These are phyloP conservation scores for Talaromyces pinophilus DNA, from an alignment of 2,329 filamentous ascomycete species.

Conservation along the genomic window DNA sequence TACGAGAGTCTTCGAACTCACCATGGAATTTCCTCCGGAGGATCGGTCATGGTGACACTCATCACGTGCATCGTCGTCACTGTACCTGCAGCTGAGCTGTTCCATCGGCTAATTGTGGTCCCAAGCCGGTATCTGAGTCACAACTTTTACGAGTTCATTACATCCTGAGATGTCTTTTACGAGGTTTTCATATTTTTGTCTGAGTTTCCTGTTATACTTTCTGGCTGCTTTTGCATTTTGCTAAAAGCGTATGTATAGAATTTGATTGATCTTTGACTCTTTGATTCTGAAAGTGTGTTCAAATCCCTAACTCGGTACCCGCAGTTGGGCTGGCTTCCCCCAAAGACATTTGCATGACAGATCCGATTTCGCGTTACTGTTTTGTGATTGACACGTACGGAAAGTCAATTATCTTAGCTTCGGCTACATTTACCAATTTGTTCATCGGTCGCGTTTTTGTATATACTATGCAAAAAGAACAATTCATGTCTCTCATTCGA, in stretches of 20 bases:
- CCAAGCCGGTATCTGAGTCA: constrained; percentile 21
- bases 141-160: constrained; percentile 22
- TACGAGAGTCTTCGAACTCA: constrained; percentile 2
- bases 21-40: constrained; percentile 4
- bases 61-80: constrained; percentile 19
- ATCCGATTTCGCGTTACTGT: not conserved
- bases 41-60: constrained; percentile 21
- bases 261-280: not conserved
- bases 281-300: not conserved
- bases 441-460: not conserved
- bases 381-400: not conserved
- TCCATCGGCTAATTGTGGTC: constrained; percentile 18
- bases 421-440: not conserved
- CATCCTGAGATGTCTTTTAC: not conserved
- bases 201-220: not conserved
- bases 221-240: not conserved
- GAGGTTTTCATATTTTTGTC: not conserved
- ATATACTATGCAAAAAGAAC: not conserved
- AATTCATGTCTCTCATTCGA: not conserved
- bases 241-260: not conserved
- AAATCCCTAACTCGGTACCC: not conserved
- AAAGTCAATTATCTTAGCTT: not conserved
- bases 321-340: not conserved
- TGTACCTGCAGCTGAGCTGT: constrained; percentile 19
- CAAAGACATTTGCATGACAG: not conserved